Base-by-base conservation (phyloP, 148 eudicot species). In the Polygonum maritimum region DNA sequence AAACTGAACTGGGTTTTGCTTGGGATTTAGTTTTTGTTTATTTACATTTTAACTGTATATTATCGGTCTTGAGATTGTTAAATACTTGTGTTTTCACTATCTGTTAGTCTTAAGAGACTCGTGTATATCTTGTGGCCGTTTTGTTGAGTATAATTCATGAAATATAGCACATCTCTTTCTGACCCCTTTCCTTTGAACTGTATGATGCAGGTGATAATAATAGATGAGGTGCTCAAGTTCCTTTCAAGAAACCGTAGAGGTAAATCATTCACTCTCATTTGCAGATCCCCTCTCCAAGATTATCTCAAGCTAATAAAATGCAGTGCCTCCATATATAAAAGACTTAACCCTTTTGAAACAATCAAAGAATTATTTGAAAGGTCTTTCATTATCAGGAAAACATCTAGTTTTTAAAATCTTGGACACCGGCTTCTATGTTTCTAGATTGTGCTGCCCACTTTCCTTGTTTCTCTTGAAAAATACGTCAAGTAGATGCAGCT, bases 161-260 rank as follows among this genome's bases (percentile, higher is more conserved):
- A 6, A 44, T 44, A 44, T 6, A 7, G 47, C 38, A 67, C 70
- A 12, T 21, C 6, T 15, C 71, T 21, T 21, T 36, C 44, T 36
- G 45, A 67, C 6, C 71, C 21, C 19, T 36, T 36, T 36, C 38
- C 71, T 33, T 33, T 67, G 16, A 35, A 22, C 77, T n/a, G 47
- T 81, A 21, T 79, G 51, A 16, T 86, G 79, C 80, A 96, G 99
- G 99, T 96, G 44, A 96, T 96, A 74, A 75, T 96, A 21, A 96
- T 95, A 73, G 99, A 96, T 54, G 99, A 96, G 86, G 77, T 96
- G 75, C 81, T 95, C 83, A 95, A 95, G 85, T 92, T 86, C 89
- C 84, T 95, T 78, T 95, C 99, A 26, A 85, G 98, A 78, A 89
- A 81, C 39, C 83, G 83, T 33, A 76, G 79, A 79, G 97, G 98